Base-by-base conservation (phyloP, 2,329 filamentous ascomycete genomes). In the Magnaporthiopsis incrustans region DNA sequence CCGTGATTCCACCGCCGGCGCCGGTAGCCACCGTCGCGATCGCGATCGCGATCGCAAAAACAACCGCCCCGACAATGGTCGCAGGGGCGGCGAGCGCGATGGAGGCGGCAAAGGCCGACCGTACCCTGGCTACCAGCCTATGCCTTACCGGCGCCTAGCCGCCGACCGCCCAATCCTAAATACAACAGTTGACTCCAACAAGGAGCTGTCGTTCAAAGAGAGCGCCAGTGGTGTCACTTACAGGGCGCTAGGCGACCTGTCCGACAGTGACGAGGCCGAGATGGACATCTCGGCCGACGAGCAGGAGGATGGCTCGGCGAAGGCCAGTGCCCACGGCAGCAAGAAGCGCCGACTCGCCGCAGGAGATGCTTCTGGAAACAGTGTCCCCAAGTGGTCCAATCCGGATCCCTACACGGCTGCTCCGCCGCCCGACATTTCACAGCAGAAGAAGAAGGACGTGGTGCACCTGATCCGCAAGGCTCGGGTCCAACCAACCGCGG, bases 391-490 rank as follows among this genome's bases (percentile, higher is more conserved):
- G 74, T 98, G 94, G 94, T 97, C 92, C 5, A 98, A 98, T 70
- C 93, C 94, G 4, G 94, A 98, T 73, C 92, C 93, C 0, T 97
- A 98, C 75, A 96, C 91, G 7, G 90, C 86, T 2, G 80, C 97
- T 12, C 94, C 94, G 11, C 92, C 92, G 8, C 85, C 88, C 0
- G 89, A 93, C 68, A 89, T 92, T 64, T 81, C 79, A 6, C 81
- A 85, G 56, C 83, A 84, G 26, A 96, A 95, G 76, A 92, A 89
- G 75, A 88, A 87, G 69, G 92, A 97, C 68, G 89, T 97, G 56
- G 91, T 98, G 50, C 91, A 96, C 71, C 77, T 97, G 66, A 97
- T 98, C 69, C 88, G 93, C 69, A 97, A 97, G 73, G 91, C 93
- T 2, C 90, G 93, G 60, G 80, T 92, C 44, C 85, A 88, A 53